phyloP scores from a whole-genome alignment of 2,329 filamentous ascomycete genomes.

The Venturia carpophila region DNA sequence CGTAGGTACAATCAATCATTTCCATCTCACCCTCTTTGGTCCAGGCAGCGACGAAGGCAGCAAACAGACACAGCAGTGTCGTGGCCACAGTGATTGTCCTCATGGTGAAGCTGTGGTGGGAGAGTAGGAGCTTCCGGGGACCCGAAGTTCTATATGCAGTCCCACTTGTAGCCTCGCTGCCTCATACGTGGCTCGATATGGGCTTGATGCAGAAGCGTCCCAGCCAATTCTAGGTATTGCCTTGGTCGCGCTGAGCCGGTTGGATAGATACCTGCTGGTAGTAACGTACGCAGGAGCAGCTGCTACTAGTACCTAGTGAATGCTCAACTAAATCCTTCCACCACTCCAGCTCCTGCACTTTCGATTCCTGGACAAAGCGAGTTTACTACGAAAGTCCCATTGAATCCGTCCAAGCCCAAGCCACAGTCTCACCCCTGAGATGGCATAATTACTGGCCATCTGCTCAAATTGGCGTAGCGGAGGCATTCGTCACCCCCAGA shows the following conservation, averaged over 20 bases:
- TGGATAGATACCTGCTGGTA: neutral
- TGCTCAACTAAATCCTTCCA: too few species aligned
- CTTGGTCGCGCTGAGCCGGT: neutral
- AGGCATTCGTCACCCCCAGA: neutral
- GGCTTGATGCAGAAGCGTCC: neutral
- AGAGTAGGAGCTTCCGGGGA: neutral
- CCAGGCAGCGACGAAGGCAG: slow-evolving; percentile 66
- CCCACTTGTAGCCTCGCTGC: neutral
- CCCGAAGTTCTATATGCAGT: neutral
- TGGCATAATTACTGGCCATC: neutral
- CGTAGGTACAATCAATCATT: neutral
- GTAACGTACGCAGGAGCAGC: too few species aligned
- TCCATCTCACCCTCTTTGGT: slow-evolving; percentile 67
- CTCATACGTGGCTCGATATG: slow-evolving; percentile 6
- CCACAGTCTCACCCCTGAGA: too few species aligned
- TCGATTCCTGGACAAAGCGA: too few species aligned
- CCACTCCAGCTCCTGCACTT: neutral
- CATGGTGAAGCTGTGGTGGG: slow-evolving; percentile 48
- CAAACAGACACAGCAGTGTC: slow-evolving; percentile 60
- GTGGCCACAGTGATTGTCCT: slow-evolving; percentile 57
- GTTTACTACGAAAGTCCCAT: too few species aligned
- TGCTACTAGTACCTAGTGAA: too few species aligned
- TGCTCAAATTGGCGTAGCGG: neutral
- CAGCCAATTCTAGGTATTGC: neutral
- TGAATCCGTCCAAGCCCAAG: too few species aligned